Conservation (phyloP, 768 basidiomycete genomes). For the Dentipellis fragilis region DNA sequence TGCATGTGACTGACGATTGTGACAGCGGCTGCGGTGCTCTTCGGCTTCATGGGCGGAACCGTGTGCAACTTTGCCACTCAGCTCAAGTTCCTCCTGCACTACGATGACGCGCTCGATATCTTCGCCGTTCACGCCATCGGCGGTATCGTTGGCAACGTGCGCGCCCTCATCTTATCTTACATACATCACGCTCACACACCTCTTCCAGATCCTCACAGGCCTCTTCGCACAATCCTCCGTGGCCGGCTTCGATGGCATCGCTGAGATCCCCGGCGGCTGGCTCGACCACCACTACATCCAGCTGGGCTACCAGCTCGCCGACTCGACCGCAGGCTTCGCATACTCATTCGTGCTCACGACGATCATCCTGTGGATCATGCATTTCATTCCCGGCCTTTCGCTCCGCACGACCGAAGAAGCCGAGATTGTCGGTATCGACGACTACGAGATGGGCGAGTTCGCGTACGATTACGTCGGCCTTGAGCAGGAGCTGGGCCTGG, state of each 20-base stretch:
- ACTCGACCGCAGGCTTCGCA: conserved; percentile 20
- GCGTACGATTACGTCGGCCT: conserved; percentile 81
- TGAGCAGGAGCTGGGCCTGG: conserved; percentile 21
- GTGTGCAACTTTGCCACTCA: conserved; percentile 94
- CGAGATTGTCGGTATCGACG: conserved; percentile 48
- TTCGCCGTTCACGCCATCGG: conserved; percentile 81
- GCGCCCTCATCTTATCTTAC: conserved; percentile 1
- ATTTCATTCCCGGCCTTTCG: conserved; percentile 32
- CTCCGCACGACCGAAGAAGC: conserved; percentile 23
- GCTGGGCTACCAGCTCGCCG: conserved; percentile 35
- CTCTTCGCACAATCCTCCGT: conserved; percentile 26
- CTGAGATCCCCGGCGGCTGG: conserved; percentile 38
- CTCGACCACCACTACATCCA: conserved; percentile 28
- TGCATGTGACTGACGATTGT: conserved; percentile 2
- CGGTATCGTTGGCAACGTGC: conserved; percentile 62
- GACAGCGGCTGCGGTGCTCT: conserved; percentile 70
- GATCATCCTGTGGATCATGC: conserved; percentile 32
- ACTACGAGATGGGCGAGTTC: conserved; percentile 83
- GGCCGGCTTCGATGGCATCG: conserved; percentile 36
- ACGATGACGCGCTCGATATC: conserved; percentile 82
- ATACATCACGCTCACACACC: not conserved
- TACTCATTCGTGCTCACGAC: conserved; percentile 27
- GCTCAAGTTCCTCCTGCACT: conserved; percentile 72
- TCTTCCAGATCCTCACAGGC: conserved; percentile 22
- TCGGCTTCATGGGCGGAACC: conserved; percentile 77